Conservation (phyloP, 345 rosid genomes). For the Arabidopsis arenosa region DNA sequence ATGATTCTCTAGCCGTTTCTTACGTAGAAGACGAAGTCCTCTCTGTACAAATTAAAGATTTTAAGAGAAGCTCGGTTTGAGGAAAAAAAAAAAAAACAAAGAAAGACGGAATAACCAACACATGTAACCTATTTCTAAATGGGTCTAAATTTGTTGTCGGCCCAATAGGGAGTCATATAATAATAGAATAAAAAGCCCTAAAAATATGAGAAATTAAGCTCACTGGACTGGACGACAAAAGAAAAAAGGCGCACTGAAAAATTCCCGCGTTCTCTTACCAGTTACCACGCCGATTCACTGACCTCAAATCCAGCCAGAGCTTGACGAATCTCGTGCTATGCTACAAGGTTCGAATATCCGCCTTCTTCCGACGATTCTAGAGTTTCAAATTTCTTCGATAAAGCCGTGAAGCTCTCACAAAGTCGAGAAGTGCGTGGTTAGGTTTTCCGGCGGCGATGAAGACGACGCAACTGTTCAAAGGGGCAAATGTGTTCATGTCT, state of each 20-base stretch:
- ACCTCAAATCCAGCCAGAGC: background rate
- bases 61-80: background rate
- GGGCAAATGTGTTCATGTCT: constrained; percentile 79
- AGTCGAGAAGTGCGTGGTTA: constrained; percentile 9
- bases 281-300: constrained; percentile 22
- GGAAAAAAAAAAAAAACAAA: too few relatives aligned
- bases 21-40: background rate
- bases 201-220: background rate
- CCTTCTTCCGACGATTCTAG: background rate
- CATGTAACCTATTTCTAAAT: too few relatives aligned
- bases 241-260: too few relatives aligned
- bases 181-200: background rate
- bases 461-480: constrained; percentile 71
- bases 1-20: background rate
- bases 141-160: background rate
- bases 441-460: constrained; percentile 51
- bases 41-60: constrained; percentile 1
- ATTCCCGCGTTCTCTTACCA: constrained; percentile 34
- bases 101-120: too few relatives aligned
- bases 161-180: constrained; percentile 4
- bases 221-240: background rate
- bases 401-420: constrained; percentile 8
- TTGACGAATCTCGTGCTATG: background rate
- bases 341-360: background rate
- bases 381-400: background rate